Base-by-base conservation (phyloP, 1,284 basidiomycete species). In the Sutorius eximius region DNA sequence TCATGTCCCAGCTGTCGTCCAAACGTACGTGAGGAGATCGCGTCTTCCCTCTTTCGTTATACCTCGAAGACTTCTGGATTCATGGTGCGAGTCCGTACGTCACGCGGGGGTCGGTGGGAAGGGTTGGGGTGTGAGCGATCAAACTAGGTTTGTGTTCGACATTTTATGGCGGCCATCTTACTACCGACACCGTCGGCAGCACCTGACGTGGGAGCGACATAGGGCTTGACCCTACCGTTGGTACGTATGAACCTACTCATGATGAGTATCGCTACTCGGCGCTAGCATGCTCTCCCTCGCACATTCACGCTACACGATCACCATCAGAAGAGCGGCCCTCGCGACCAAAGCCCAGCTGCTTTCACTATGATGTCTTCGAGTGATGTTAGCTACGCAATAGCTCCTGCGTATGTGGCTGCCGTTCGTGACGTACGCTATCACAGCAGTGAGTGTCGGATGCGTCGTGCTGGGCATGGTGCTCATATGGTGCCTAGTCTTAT, bases 361-460 rank as follows among this genome's bases (percentile, higher is more conserved):
- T 37, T 9, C 5, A 38, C 16, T 33, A 43, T 33, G 15, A 62
- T 65, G 63, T 45, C 42, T 36, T 16, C 37, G 22, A 24, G 36
- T n/a, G 9, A 27, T 22, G 10, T 42, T n/a, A 2, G 20, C 20
- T 0, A n/a, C 22, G 18, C 10, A 8, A 51, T 46, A 3, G 4
- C 12, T 32, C 27, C 30, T 2, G 13, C 6, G 2, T n/a, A 40
- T 40, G 48, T n/a, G 30, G 27, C 34, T 29, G 36, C 51, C 1
- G 15, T 34, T 48, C 61, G 46, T 16, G 46, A 58, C 10, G 52
- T 64, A 16, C 22, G 33, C 42, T 63, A 45, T n/a, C 60, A 67
- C n/a, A 45, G 60, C 9, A 11, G 64, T 67, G 44, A 5, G 50
- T 32, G 36, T 12, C 3, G 10, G 52, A 22, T 13, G 5, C 5